Evolutionary conservation across 129 eudicot genomes (phyloP), one percentile per base, ranked within the genome.

Genomic region (Pseudognaphalium luteoalbum): DNA sequence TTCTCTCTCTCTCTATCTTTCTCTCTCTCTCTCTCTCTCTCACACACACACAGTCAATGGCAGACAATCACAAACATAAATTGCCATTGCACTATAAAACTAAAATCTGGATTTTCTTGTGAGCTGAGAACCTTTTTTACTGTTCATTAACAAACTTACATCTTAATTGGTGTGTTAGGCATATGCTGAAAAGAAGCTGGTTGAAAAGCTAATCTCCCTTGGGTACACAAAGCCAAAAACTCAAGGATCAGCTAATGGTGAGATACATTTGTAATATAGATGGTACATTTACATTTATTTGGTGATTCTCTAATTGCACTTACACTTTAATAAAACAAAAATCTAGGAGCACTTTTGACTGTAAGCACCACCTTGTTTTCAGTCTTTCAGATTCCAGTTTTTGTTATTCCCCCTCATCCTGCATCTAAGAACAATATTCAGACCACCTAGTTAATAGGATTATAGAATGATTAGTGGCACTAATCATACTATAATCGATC

Each of bases 181-280:
- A 22, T 81, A 69, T 64, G 97, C 86, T 32, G 97, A 94, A 81
- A 91, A 86, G 82, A 89, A 73, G 85, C 85, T 94, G 84, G 76
- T 89, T 72, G 89, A 89, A 71, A 94, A 91, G 90, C 87, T 94
- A 57, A 87, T 75, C 50, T 76, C 79, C 54, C 90, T 94, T 11
- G 97, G 99, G 44, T 94, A 91, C 88, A 81, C 92, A 78, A 89
- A 75, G 84, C 81, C 77, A 57, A 85, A 78, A 66, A 74, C 72
- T 66, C 67, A 70, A 73, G 83, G 14, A 58, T 70, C 67, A 10
- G 25, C 21, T 10, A 33, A 64, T 28, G 47, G 70, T 65, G 21
- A 32, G 42, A 65, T 32, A 7, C 17, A 33, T 33, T 65, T 3
- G 11, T 15, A 7, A 30, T 63, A 59, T 28, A 59, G 15, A 61